A percentile compares a stretch with the other conserved stretches of the same genome.
These are phyloP conservation scores for Solanum hybrid DNA, from an alignment of 305 asterid genomes.

Conservation along the genomic window DNA sequence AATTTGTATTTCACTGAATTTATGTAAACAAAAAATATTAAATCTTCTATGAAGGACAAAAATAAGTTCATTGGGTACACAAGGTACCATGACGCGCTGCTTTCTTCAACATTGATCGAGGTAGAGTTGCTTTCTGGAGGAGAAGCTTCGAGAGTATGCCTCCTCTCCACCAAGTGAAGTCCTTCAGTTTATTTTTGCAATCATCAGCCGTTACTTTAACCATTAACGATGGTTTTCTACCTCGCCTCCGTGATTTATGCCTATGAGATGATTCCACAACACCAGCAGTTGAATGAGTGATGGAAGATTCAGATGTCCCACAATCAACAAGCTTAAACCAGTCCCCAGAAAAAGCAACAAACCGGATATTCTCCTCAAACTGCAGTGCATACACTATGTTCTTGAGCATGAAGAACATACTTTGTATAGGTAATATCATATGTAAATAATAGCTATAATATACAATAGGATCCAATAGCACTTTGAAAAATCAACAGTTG, in stretches of 20 bases:
- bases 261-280: constrained; percentile 65
- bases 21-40: background rate
- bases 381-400: constrained; percentile 16
- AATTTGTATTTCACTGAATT: background rate
- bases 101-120: constrained; percentile 42
- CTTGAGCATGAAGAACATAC: background rate
- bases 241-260: constrained; percentile 76
- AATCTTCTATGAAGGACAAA: background rate
- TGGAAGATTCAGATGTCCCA: constrained; percentile 40
- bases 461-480: background rate
- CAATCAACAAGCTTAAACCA: constrained; percentile 75
- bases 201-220: constrained; percentile 40
- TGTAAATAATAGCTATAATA: background rate
- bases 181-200: constrained; percentile 27
- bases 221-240: constrained; percentile 47
- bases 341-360: constrained; percentile 70
- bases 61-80: background rate
- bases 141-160: constrained; percentile 46
- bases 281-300: constrained; percentile 38
- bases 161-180: constrained; percentile 88
- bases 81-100: constrained; percentile 74
- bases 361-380: constrained; percentile 85
- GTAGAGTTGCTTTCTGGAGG: constrained; percentile 60
- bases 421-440: background rate
- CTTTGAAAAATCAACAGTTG: background rate